Evolutionary conservation across 352 stramenopile species (phyloP).

Genomic region (Phytopythium vexans): DNA sequence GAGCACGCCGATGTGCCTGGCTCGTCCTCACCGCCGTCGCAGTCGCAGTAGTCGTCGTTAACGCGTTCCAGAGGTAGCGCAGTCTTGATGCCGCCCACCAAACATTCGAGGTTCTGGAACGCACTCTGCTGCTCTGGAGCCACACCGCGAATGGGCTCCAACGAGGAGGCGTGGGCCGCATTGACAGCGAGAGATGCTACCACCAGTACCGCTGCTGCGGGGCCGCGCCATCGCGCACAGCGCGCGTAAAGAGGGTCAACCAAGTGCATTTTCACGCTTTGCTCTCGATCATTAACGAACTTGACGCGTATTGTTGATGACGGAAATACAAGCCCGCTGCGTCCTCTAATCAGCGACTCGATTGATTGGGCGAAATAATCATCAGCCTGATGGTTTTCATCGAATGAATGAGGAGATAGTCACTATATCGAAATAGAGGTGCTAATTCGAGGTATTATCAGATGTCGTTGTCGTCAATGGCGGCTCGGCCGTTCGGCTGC

Average conservation of each 20-base stretch:
- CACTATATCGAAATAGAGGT: no score
- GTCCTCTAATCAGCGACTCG: no score
- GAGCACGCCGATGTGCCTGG: slow-evolving; percentile 81
- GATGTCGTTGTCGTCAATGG: no score
- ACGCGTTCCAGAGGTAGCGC: slow-evolving; percentile 43
- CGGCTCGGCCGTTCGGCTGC: slow-evolving; percentile 33
- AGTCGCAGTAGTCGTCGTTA: slow-evolving; percentile 96
- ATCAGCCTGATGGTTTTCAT: no score
- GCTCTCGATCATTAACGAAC: no score
- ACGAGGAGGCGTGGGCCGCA: background rate
- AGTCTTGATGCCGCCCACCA: slow-evolving; percentile 21
- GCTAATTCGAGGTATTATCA: no score
- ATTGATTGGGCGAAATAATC: no score
- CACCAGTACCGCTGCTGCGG: background rate
- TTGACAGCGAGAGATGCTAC: slow-evolving; percentile 5
- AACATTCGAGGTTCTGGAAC: slow-evolving; percentile 30
- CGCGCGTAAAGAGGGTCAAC: background rate
- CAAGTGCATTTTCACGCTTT: no score
- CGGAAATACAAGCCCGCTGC: no score
- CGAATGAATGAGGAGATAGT: background rate
- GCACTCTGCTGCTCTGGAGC: slow-evolving; percentile 25
- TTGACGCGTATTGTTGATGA: no score
- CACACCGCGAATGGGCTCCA: slow-evolving; percentile 36
- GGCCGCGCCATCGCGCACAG: background rate
- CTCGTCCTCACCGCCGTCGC: slow-evolving; percentile 87